A percentile compares a stretch with the other conserved stretches of the same genome.
phyloP scores from a whole-genome alignment of 164 flowering plant species.

The Annona squamosa region DNA sequence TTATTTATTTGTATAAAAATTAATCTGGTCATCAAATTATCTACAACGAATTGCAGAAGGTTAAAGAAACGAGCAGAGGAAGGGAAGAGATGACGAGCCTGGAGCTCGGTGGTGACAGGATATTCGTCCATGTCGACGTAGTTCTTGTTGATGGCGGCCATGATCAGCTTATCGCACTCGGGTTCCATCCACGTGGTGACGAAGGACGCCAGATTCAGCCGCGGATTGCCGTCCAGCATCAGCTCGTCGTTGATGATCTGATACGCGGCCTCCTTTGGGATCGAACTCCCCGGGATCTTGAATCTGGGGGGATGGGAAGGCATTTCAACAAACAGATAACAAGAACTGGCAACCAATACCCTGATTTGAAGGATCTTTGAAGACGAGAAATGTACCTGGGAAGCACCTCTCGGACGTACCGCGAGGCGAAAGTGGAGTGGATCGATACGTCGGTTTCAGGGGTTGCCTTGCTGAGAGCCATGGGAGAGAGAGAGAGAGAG shows the following conservation, averaged over 20 bases:
- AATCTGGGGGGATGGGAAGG: conserved; percentile 22
- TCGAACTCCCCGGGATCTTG: conserved; percentile 50
- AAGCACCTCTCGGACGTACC: conserved; percentile 39
- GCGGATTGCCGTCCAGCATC: conserved; percentile 53
- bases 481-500: conserved; percentile 6
- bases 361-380: background rate
- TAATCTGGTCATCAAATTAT: too few species aligned
- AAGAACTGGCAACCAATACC: background rate
- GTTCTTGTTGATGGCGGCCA: conserved; percentile 32
- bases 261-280: conserved; percentile 58
- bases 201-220: conserved; percentile 53
- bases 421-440: conserved; percentile 56
- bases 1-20: too few species aligned
- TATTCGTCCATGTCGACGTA: conserved; percentile 40
- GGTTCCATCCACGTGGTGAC: conserved; percentile 42
- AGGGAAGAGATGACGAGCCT: conserved; percentile 16
- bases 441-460: conserved; percentile 43
- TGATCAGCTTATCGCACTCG: conserved; percentile 33
- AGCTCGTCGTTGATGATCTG: conserved; percentile 58
- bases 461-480: conserved; percentile 42
- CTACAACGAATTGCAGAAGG: too few species aligned
- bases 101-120: conserved; percentile 42
- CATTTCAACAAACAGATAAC: too few species aligned
- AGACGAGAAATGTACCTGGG: conserved; percentile 28
- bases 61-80: background rate